Base-by-base conservation (phyloP, 495 filamentous ascomycete species). In the Tuber indicum region DNA sequence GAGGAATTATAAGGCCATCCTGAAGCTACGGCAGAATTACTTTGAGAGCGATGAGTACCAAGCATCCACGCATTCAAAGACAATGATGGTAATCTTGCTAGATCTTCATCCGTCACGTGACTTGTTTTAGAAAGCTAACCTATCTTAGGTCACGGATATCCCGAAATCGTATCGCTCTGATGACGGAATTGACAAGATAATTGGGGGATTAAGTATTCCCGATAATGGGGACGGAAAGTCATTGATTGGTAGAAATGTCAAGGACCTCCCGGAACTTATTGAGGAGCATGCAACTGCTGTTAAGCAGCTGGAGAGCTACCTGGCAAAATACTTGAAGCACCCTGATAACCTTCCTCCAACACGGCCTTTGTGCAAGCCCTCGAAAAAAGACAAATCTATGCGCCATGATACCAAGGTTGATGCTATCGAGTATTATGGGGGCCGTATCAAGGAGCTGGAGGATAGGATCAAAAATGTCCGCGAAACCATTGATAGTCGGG, bases 21-120 rank as follows among this genome's bases (percentile, higher is more conserved):
- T 89, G 39, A 86, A 85, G 66, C 84, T 99, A 75, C 89, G 94
- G 80, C 89, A 92, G 72, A 82, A 88, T 46, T 97, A 97, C 82
- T 94, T 97, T 81, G 87, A 94, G 79, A 96, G 91, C 78, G 88
- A 92, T 9, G 96, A 98, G 47, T 99, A 98, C 81, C 91, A 96
- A 84, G 87, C 88, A 62, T 96, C 94, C 84, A 85, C 98, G 73
- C 94, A 97, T 84, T 90, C 96, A 8, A 88, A 96, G 76, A 98
- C 94, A 2, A 85, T 99, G 81, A 95, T 99, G 91, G 90, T 93
- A 85, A 74, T 86, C 79, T 74, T 45, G 23, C 71, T 74, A 10
- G 45, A 47, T 12, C 16, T 21, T 46, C 16, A 19, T 19, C 23
- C 52, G 45, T 69, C 21, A 4, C 26, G 8, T 43, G 75, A 36